Evolutionary conservation across 179 eudicot species (phyloP).

Genomic region (Spergularia azorica): DNA sequence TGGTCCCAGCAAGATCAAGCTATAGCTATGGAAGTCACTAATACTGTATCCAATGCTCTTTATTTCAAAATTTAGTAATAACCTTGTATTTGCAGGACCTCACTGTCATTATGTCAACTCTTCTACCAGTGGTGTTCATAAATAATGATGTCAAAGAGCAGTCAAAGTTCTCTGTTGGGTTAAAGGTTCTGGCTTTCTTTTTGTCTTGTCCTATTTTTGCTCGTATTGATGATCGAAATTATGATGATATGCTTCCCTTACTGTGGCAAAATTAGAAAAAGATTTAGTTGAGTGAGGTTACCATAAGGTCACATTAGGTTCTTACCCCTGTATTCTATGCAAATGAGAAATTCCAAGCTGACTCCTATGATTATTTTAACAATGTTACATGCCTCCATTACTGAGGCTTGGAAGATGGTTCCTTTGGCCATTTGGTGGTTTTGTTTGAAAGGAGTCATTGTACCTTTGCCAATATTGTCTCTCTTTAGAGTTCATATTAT

Average conservation of each 20-base stretch:
- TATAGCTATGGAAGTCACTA: background rate
- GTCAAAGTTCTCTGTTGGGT: constrained; percentile 68
- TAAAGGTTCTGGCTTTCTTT: constrained; percentile 55
- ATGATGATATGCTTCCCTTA: background rate
- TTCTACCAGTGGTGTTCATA: constrained; percentile 83
- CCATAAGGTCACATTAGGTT: background rate
- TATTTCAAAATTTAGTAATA: constrained; percentile 6
- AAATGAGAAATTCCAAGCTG: background rate
- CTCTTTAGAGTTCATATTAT: no score
- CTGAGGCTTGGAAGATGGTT: no score
- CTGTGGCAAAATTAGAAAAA: background rate
- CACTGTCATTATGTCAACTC: constrained; percentile 71
- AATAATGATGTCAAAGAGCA: constrained; percentile 63
- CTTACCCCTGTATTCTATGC: background rate
- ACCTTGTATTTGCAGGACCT: constrained; percentile 71
- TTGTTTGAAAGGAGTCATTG: no score
- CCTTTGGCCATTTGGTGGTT: no score
- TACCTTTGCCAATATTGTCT: no score
- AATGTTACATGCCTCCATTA: background rate
- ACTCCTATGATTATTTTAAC: background rate
- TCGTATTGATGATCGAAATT: background rate
- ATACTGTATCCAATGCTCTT: background rate
- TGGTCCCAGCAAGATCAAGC: background rate
- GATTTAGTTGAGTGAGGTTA: background rate
- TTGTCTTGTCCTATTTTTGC: background rate